These are phyloP conservation scores for Sporothrix globosa DNA, from an alignment of 2,329 filamentous ascomycete species.

Conservation along the genomic window DNA sequence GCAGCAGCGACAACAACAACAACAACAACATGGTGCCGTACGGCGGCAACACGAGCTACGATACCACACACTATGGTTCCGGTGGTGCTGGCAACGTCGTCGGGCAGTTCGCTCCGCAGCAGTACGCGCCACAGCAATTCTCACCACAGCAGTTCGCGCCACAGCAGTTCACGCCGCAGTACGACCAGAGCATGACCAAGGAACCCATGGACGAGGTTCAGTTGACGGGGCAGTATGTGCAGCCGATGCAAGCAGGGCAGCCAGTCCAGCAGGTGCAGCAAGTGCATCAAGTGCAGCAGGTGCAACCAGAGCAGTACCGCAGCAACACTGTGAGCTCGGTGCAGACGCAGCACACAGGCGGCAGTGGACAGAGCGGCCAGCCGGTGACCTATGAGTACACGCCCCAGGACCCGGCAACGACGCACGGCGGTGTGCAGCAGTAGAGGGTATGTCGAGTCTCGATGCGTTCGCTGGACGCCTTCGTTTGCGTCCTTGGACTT, in stretches of 20 bases:
- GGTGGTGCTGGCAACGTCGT: background rate
- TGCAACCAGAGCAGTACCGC: background rate
- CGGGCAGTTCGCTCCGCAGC: background rate
- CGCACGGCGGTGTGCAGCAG: background rate
- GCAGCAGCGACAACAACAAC: background rate
- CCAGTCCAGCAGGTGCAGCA: no score
- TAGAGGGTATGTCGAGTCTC: background rate
- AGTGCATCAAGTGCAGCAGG: no score
- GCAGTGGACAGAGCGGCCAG: background rate
- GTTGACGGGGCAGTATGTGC: background rate
- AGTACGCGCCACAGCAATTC: background rate
- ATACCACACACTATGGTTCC: background rate
- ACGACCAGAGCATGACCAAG: slow-evolving; percentile 11
- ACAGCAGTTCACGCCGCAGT: slow-evolving; percentile 3
- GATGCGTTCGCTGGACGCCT: no score
- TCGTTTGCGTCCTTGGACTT: no score
- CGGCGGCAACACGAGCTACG: background rate
- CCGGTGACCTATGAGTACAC: background rate
- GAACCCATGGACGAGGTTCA: background rate
- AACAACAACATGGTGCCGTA: background rate
- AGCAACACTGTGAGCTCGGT: background rate
- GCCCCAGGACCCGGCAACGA: slow-evolving; percentile 3
- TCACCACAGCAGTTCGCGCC: background rate
- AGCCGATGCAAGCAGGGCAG: background rate
- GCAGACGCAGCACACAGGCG: background rate